Evolutionary conservation across 106 monocot genomes (phyloP), one percentile per base, ranked within the genome.

Genomic region (Dendrobium chrysotoxum): DNA sequence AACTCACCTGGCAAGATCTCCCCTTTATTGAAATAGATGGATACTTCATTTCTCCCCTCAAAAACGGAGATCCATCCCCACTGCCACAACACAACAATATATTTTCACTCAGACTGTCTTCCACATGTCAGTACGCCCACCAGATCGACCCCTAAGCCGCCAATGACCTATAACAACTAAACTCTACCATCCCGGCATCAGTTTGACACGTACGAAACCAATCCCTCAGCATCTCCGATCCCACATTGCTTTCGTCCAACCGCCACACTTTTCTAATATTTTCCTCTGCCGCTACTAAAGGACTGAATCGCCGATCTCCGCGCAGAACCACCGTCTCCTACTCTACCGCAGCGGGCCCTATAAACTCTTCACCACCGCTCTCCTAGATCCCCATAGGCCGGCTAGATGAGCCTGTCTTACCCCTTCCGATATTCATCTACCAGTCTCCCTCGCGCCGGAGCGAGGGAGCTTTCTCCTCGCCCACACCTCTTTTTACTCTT

Each of bases 51-150:
- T 74, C 76, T 82, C 64, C 75, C 58, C 75, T 39, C 11, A 26
- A 75, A 81, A 38, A 68, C 79, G 40, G 79, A 79, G 79, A 79
- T 79, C 44, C 79, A 67, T 38, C 71, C 38, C 31, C 71, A 65
- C 64, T 65, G 64, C 7, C 1, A n/a, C 3, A 64, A 64, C 7
- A 25, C n/a, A 64, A 8, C 23, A 64, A 64, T 23, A 23, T n/a
- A 64, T 61, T 21, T 5, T 17, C n/a, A n/a, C 61, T n/a, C n/a
- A 7, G 18, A 57, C 57, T 1, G 18, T 57, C 57, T 20, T 61
- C 61, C 61, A 8, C 61, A 61, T 61, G 61, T 57, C 57, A 57
- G 57, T 57, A 57, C 21, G 21, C 57, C 57, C 57, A 61, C 61
- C n/a, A 0, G 61, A 65, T 65, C 23, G 7, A 65, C 0, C 26